A percentile compares a stretch with the other conserved stretches of the same genome.
phyloP scores from a whole-genome alignment of 139 green algal genomes.

The Limnomonas spitsbergensis region DNA sequence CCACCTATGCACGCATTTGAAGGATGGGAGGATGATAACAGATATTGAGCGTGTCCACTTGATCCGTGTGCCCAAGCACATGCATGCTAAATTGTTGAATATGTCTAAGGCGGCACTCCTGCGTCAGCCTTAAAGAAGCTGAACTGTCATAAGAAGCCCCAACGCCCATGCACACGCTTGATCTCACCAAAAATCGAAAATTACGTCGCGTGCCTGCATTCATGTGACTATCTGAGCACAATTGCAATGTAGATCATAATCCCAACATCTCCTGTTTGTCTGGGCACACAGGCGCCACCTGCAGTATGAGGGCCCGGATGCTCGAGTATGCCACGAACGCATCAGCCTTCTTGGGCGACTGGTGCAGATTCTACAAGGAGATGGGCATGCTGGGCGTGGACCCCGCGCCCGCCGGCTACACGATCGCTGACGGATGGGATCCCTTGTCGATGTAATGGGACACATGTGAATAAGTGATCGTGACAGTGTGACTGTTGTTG shows the following conservation, averaged over 20 bases:
- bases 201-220: neutral
- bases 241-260: neutral
- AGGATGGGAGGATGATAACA: too few species aligned
- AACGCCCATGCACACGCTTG: neutral
- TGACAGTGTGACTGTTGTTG: too few species aligned
- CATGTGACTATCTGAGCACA: neutral
- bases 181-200: neutral
- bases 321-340: neutral
- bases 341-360: neutral
- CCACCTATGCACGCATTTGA: too few species aligned
- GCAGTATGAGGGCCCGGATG: slow-evolving; percentile 5
- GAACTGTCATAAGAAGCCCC: too few species aligned
- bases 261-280: neutral
- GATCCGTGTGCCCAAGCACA: too few species aligned
- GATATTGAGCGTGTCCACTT: too few species aligned
- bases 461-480: too few species aligned
- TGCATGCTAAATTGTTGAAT: too few species aligned
- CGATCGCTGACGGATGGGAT: neutral
- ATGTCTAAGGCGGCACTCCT: too few species aligned
- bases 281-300: neutral
- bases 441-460: too few species aligned
- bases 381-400: slow-evolving; percentile 4
- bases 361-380: slow-evolving; percentile 1
- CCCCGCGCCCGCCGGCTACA: neutral
- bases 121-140: too few species aligned